phyloP scores from a whole-genome alignment of 805 yeast genomes.

The Saccharomycopsis sp. region DNA sequence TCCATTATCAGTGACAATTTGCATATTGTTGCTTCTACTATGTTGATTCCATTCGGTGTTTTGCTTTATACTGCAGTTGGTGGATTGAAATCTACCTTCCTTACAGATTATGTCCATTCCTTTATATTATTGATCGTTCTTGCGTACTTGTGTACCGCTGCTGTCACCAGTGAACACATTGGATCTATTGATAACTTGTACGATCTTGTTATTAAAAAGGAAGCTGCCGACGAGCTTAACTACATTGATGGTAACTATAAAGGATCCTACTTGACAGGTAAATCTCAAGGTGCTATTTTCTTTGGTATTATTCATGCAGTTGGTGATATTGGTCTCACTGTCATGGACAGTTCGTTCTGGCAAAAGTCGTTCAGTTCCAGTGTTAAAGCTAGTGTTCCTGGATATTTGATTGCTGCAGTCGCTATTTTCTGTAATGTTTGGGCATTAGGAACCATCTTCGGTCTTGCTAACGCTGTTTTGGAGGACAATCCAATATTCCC shows the following conservation, averaged over 20 bases:
- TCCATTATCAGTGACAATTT: slow-evolving; percentile 27
- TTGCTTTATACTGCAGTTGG: slow-evolving; percentile 31
- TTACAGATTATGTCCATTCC: slow-evolving; percentile 25
- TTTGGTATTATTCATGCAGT: slow-evolving; percentile 27
- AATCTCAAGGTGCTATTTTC: slow-evolving; percentile 31
- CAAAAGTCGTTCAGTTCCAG: slow-evolving; percentile 35
- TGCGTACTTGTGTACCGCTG: slow-evolving; percentile 27
- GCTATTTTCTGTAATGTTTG: slow-evolving; percentile 31
- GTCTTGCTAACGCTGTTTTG: slow-evolving; percentile 30
- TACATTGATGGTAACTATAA: slow-evolving; percentile 29
- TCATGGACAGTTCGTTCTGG: slow-evolving; percentile 37
- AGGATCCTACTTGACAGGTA: slow-evolving; percentile 34
- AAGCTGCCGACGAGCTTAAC: neutral
- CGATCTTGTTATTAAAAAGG: slow-evolving; percentile 20
- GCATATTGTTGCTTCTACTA: slow-evolving; percentile 24
- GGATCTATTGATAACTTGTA: slow-evolving; percentile 29
- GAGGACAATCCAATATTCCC: neutral
- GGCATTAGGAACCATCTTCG: slow-evolving; percentile 34
- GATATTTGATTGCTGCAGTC: slow-evolving; percentile 32
- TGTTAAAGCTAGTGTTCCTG: slow-evolving; percentile 33
- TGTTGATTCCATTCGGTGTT: slow-evolving; percentile 32
- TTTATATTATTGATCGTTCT: slow-evolving; percentile 27
- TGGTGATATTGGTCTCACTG: slow-evolving; percentile 35
- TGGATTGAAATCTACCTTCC: slow-evolving; percentile 33
- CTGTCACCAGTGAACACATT: slow-evolving; percentile 25